Evolutionary conservation across 805 yeast species (phyloP), one percentile per base, ranked within the genome.

Genomic region (Metschnikowia lunata): DNA sequence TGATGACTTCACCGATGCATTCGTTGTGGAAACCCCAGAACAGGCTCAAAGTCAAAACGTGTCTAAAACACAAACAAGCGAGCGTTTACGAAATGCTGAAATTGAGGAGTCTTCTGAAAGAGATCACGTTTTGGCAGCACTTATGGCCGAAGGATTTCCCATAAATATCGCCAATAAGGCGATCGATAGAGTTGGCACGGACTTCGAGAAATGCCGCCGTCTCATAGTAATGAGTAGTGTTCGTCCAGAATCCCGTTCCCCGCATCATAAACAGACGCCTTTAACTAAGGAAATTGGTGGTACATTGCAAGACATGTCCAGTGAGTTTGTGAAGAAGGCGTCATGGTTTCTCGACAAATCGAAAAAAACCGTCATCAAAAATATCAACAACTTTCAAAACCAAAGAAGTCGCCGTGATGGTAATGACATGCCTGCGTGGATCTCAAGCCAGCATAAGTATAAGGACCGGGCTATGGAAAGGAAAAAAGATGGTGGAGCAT

Each of bases 91-190:
- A 29, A 10, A 28, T 4, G 6, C 23, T 11, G 2, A 4, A 28
- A 26, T 8, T 34, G 27, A 26, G 23, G 31, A 12, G 9, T 14
- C 39, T 2, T 30, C 34, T 26, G 40, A 57, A 46, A 60, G 62
- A 36, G 85, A 81, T 50, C 66, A 65, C 34, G 71, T 79, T 1
- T 58, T 86, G 13, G 91, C 91, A 0, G 85, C 80, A 52, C 67
- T 87, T 35, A 63, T 85, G 2, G 93, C 87, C 47, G 88, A 88
- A 80, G 96, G 96, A 2, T 88, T 88, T 55, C 62, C 83, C 1
- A 66, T 76, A 1, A 81, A 78, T 1, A 76, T 72, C 41, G 80
- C 93, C 5, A 74, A 71, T 26, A 63, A 65, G 2, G 95, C 95
- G 0, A 68, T 88, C 31, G 72, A 63, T 7, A 63, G 69, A 37